These are phyloP conservation scores for Fusarium xyrophilum DNA, from an alignment of 2,329 filamentous ascomycete genomes.

Conservation along the genomic window DNA sequence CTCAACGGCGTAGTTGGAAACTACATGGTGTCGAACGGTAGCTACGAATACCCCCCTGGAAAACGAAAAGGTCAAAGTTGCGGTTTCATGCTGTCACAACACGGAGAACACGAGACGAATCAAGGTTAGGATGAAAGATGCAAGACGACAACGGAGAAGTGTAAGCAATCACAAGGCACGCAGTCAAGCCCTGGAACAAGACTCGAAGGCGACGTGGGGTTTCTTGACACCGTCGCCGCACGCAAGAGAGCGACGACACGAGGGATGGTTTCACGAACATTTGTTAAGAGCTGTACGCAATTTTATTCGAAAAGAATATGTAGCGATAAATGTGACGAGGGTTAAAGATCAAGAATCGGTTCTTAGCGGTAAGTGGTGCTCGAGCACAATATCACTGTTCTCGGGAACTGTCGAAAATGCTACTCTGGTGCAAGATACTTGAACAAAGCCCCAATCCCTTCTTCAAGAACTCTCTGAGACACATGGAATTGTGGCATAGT, in stretches of 20 bases:
- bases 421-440: too few species aligned
- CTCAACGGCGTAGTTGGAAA: rapidly evolving
- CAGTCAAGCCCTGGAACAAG: neutral
- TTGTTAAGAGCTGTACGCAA: rapidly evolving
- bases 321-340: rapidly evolving
- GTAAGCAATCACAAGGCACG: too few species aligned
- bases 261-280: too few species aligned
- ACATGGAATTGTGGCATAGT: neutral
- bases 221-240: rapidly evolving
- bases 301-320: rapidly evolving
- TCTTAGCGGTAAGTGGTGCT: neutral
- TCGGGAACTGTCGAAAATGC: too few species aligned
- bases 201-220: too few species aligned
- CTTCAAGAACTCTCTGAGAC: neutral
- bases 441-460: neutral
- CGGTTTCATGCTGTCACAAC: rapidly evolving
- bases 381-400: too few species aligned
- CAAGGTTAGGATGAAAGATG: neutral
- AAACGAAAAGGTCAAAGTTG: too few species aligned
- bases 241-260: neutral
- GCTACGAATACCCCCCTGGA: neutral
- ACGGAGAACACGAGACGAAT: neutral
- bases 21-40: rapidly evolving
- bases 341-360: too few species aligned
- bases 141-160: too few species aligned